Evolutionary conservation across 805 yeast species (phyloP).

Genomic region (Candida saitoana): DNA sequence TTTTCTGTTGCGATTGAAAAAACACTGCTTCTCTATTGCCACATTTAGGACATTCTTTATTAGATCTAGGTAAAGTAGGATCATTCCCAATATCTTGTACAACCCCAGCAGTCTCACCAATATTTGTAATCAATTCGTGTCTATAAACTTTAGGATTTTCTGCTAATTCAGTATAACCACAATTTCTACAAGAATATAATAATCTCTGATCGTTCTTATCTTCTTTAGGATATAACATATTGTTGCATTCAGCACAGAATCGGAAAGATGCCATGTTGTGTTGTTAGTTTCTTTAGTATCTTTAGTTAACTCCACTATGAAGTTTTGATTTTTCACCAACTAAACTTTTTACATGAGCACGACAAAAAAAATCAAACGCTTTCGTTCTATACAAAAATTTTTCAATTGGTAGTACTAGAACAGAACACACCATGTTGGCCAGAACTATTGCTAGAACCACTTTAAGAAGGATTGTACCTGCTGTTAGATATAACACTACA

Average conservation of each 20-base stretch:
- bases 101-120: constrained; percentile 95
- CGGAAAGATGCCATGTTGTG: constrained; percentile 79
- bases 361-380: background rate
- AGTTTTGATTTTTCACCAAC: background rate
- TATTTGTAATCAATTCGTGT: constrained; percentile 86
- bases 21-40: constrained; percentile 87
- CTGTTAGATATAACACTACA: constrained; percentile 47
- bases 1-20: constrained; percentile 92
- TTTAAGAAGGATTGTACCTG: constrained; percentile 25
- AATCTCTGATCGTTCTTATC: constrained; percentile 75
- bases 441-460: constrained; percentile 39
- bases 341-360: background rate
- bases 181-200: constrained; percentile 89
- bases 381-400: constrained; percentile 3
- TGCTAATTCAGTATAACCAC: constrained; percentile 90
- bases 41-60: constrained; percentile 90
- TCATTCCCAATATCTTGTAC: constrained; percentile 93
- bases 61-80: constrained; percentile 96
- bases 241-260: constrained; percentile 95
- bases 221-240: constrained; percentile 96
- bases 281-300: background rate
- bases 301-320: no score
- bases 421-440: constrained; percentile 15
- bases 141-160: constrained; percentile 83
- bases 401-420: background rate